phyloP scores from a whole-genome alignment of 106 monocot species.

The Posidonia australis region DNA sequence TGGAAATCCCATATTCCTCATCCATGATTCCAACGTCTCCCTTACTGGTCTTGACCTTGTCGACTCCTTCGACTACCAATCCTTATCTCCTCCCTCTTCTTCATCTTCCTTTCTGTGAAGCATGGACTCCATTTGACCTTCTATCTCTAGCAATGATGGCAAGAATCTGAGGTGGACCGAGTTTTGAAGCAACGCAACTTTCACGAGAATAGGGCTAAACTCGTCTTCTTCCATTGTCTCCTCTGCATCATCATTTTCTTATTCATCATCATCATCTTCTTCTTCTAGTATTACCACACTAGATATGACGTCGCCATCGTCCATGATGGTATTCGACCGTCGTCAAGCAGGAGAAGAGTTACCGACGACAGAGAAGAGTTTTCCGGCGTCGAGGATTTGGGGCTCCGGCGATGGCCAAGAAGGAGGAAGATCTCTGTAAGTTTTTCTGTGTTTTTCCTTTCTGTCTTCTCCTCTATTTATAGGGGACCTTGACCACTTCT shows the following conservation, averaged over 20 bases:
- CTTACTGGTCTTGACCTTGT: slow-evolving; percentile 22
- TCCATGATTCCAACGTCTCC: slow-evolving; percentile 20
- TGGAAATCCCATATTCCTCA: slow-evolving; percentile 41
- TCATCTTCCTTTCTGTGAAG: slow-evolving; percentile 8
- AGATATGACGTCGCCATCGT: too few relatives aligned
- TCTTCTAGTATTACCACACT: too few relatives aligned
- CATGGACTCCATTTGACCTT: slow-evolving; percentile 12
- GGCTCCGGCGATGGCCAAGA: too few relatives aligned
- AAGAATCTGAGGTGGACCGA: slow-evolving; percentile 38
- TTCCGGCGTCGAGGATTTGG: too few relatives aligned
- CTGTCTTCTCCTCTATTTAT: too few relatives aligned
- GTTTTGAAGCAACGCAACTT: slow-evolving; percentile 45
- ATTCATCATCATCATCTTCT: too few relatives aligned
- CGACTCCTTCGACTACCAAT: slow-evolving; percentile 28
- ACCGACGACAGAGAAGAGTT: too few relatives aligned
- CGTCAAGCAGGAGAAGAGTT: too few relatives aligned
- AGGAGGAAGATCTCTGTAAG: too few relatives aligned
- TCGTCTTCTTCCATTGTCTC: slow-evolving; percentile 11
- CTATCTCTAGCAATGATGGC: background rate
- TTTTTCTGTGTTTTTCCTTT: too few relatives aligned
- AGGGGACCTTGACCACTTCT: too few relatives aligned
- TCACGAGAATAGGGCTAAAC: slow-evolving; percentile 10
- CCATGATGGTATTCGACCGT: too few relatives aligned
- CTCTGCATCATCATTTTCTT: slow-evolving; percentile 17
- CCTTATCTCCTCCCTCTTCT: background rate